Base-by-base conservation (phyloP, 805 yeast species). In the Kodamaea leandrae region DNA sequence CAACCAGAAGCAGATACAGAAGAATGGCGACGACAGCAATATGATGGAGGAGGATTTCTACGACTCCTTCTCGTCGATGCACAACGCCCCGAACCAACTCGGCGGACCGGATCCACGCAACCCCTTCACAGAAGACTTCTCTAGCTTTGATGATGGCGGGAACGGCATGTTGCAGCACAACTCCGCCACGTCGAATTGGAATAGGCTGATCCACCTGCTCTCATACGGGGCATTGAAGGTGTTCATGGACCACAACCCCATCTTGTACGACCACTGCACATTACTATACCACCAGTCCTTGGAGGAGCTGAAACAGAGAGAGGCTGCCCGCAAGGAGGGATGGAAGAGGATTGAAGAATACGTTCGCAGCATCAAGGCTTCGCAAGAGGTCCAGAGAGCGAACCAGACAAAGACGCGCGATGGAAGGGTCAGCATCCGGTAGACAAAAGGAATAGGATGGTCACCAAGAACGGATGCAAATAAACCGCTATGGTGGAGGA, bases 201-300 rank as follows among this genome's bases (percentile, higher is more conserved):
- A 93, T 63, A 77, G 93, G 54, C 88, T 96, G 27, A 90, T 93
- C 32, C 93, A 91, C 51, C 81, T 87, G 36, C 78, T 91, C 72
- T 95, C 96, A 2, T 89, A 80, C 66, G 86, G 85, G 43, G 96
- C 98, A 0, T 72, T 93, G 53, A 89, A 89, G 61, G 83, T 87
- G 42, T 90, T 93, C 57, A 80, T 90, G 81, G 97, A 91, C 55
- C 83, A 93, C 39, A 90, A 90, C 60, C 95, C 96, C 12, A 82
- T 83, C 6, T 71, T 91, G 18, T 93, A 87, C 63, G 96, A 90
- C 60, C 90, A 89, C 58, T 91, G 98, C 59, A 85, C 95, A n/a
- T 76, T 86, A 53, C 64, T 86, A 47, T 89, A 89, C 61, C 83
- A 88, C 52, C 87, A 87, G 52, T 80, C 86, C 37, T 69, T 84